Base-by-base conservation (phyloP, 768 basidiomycete species). In the Dacryopinax primogenitus region DNA sequence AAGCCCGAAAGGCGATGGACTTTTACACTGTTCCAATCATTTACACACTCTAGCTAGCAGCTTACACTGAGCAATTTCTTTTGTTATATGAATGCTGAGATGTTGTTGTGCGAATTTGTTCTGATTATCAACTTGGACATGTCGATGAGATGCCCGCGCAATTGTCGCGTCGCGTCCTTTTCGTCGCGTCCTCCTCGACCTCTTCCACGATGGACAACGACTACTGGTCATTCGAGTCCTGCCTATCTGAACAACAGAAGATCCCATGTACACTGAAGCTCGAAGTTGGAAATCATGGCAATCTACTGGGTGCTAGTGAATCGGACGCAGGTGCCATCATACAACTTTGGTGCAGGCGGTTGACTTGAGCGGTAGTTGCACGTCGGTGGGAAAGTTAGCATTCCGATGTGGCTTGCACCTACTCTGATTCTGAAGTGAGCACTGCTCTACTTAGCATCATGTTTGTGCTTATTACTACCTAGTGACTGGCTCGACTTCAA, bases 331-430 rank as follows among this genome's bases (percentile, higher is more conserved):
- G 86, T 73, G 62, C 21, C 7, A 23, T 30, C 34, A 28, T 62
- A 37, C 47, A 23, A 36, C 26, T 65, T 35, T 62, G 41, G 36
- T 23, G 23, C 9, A 18, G 4, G 33, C 15, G 28, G 66, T 66
- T 64, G 68, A 51, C 30, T 41, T 28, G 12, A 9, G 13, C 51
- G 18, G 23, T 66, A 96, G 93, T 90, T 97, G 65, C 83, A 86
- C 66, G 79, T 84, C 15, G 76, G 81, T 33, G 85, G 83, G 71
- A 95, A 92, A 73, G 77, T 88, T 1, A 87, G 89, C 69, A 78
- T 97, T 11, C 92, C 94, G 1, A 83, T 93, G 69, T 97, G 94
- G 94, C 81, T 97, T 62, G 90, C 87, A 0, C 89, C 92, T 69
- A 88, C 87, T 63, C 79, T 95, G 64, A 82, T 92, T 62, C 86